Evolutionary conservation across 768 basidiomycete genomes (phyloP), one percentile per base, ranked within the genome.

Genomic region (Tylopilus subfusipes): DNA sequence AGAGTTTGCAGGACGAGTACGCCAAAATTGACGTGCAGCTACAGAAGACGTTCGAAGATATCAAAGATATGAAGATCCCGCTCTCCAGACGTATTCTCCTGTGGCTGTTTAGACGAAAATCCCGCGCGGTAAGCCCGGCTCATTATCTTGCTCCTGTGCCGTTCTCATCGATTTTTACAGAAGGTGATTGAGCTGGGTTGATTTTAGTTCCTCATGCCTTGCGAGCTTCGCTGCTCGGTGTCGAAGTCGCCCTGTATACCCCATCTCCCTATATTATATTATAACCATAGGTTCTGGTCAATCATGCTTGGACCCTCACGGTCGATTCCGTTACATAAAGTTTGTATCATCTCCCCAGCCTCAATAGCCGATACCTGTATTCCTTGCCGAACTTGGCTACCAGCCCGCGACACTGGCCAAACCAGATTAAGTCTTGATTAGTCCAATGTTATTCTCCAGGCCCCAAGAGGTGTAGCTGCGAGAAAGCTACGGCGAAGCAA

Each of bases 11-110:
- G 12, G 49, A 50, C 11, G 58, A 66, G n/a, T 54, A 42, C n/a
- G 50, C 59, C 0, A 59, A 53, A 25, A 18, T 56, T 5, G 59
- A 56, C 19, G 10, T 4, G 0, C 50, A 48, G 31, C 40, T 64
- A 14, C 54, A 61, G 31, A 48, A 33, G 22, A 66, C 64, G 29
- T 66, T 66, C 7, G 61, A 61, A 19, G 52, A 66, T 11, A 66
- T 65, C 39, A 55, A 40, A 24, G 27, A 19, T 27, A 53, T 66
- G 61, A 66, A 56, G 27, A 58, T 65, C 5, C 44, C 63, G 4
- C 7, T 59, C 16, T 1, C 14, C 9, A 56, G 63, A 44, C 48
- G 64, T 1, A 33, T 63, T 9, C 7, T 22, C 10, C 29, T 63
- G 27, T 44, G 36, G 55, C 0, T 65, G 5, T 54, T 47, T 29